Evolutionary conservation across 129 eudicot species (phyloP).

Genomic region (Rutidosis leptorrhynchoides): DNA sequence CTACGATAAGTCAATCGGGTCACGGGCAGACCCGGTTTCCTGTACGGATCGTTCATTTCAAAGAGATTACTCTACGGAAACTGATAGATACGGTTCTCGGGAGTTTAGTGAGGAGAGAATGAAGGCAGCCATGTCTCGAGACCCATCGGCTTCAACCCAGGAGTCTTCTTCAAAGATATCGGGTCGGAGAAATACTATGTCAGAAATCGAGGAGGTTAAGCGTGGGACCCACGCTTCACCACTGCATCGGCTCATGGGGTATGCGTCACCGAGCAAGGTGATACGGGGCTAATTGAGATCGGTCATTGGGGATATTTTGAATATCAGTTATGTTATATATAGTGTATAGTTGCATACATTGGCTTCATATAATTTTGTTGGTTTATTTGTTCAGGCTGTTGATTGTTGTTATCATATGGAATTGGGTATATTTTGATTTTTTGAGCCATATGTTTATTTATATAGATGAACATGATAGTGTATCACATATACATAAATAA

Average conservation of each 20-base stretch:
- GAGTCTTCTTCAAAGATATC: no score
- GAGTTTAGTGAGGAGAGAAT: constrained; percentile 37
- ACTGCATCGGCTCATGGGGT: constrained; percentile 89
- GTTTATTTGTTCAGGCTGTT: constrained; percentile 17
- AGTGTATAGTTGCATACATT: constrained; percentile 21
- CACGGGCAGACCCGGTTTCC: constrained; percentile 43
- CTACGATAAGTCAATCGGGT: constrained; percentile 4
- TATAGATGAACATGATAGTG: background rate
- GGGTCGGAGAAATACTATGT: constrained; percentile 18
- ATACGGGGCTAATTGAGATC: no score
- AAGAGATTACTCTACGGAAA: constrained; percentile 51
- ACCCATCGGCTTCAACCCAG: constrained; percentile 32
- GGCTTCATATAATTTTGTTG: constrained; percentile 31
- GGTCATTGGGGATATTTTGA: constrained; percentile 22
- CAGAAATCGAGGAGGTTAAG: constrained; percentile 60
- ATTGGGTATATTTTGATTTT: constrained; percentile 19
- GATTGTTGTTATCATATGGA: constrained; percentile 17
- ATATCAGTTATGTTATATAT: constrained; percentile 14
- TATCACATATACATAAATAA: background rate
- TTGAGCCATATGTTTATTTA: background rate
- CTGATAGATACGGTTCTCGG: constrained; percentile 37
- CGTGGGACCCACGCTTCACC: constrained; percentile 45
- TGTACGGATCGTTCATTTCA: constrained; percentile 52
- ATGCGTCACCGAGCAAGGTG: constrained; percentile 67
- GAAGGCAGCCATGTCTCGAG: constrained; percentile 29